Conservation (phyloP, 2,329 filamentous ascomycete species). For the Fusarium hainanense region DNA sequence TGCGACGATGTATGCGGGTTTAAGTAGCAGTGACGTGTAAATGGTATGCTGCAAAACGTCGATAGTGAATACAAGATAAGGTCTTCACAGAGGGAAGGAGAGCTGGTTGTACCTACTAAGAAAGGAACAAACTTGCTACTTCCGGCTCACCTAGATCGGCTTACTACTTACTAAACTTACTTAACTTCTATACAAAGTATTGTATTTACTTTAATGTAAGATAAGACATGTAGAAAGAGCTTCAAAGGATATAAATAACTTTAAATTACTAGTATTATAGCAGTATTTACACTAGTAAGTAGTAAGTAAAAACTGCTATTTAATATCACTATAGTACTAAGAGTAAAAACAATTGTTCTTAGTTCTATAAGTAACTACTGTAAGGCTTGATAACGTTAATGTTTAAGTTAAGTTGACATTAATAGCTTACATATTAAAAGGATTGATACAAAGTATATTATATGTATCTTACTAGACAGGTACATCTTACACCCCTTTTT, state of each 20-base stretch:
- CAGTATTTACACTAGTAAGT: neutral
- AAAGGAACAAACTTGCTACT: neutral
- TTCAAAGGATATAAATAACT: neutral
- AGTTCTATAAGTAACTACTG: neutral
- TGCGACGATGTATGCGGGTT: neutral
- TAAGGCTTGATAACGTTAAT: neutral
- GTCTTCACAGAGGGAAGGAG: neutral
- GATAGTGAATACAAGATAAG: neutral
- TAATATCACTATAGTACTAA: neutral
- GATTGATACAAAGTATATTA: neutral
- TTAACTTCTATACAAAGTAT: neutral
- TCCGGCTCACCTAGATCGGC: neutral
- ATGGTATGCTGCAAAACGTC: neutral
- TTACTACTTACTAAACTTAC: neutral
- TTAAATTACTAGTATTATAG: neutral
- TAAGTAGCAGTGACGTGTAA: neutral
- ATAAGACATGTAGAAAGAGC: neutral
- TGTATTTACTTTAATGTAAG: neutral
- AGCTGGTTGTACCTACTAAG: neutral
- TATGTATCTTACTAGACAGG: neutral
- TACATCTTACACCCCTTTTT: neutral
- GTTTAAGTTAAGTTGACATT: rapidly evolving
- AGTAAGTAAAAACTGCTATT: neutral
- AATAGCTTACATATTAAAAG: neutral
- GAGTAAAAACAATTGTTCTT: no score